Evolutionary conservation across 306 rosid species (phyloP).

Genomic region (Cucumis hystrix): DNA sequence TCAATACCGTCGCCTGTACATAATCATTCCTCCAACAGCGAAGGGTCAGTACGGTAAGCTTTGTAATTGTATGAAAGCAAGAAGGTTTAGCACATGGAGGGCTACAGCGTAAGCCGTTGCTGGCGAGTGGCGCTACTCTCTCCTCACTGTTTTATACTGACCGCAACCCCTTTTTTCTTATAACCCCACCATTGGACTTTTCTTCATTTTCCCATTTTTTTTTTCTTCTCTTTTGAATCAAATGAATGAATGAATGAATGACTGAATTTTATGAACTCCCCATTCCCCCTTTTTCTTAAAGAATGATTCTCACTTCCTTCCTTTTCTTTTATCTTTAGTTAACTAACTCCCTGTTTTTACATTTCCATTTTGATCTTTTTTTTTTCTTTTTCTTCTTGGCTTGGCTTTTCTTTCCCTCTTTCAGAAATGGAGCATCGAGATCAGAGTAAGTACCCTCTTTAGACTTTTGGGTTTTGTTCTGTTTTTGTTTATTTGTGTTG

Average conservation of each 20-base stretch:
- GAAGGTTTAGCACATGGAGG: not conserved
- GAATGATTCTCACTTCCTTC: not conserved
- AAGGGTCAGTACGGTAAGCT: not conserved
- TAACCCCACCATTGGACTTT: not conserved
- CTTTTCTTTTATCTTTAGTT: not conserved
- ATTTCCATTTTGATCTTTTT: not conserved
- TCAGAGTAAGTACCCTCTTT: not conserved
- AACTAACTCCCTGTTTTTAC: not conserved
- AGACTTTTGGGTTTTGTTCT: not conserved
- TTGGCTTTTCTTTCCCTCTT: not conserved
- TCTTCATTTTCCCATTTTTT: not conserved
- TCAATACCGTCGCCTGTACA: not conserved
- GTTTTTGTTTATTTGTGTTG: not conserved
- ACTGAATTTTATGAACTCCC: not conserved
- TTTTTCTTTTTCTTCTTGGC: not conserved
- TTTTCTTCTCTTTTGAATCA: not conserved
- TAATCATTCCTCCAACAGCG: not conserved
- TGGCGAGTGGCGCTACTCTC: not conserved
- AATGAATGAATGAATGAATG: not conserved
- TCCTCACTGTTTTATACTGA: not conserved
- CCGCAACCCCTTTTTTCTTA: not conserved
- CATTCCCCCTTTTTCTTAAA: not conserved
- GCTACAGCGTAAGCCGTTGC: not conserved
- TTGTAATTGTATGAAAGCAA: not conserved
- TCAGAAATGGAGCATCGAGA: conserved; percentile 4